Evolutionary conservation across 1,284 basidiomycete species (phyloP), one percentile per base, ranked within the genome.

Genomic region (Sanguinoderma infundibulare): DNA sequence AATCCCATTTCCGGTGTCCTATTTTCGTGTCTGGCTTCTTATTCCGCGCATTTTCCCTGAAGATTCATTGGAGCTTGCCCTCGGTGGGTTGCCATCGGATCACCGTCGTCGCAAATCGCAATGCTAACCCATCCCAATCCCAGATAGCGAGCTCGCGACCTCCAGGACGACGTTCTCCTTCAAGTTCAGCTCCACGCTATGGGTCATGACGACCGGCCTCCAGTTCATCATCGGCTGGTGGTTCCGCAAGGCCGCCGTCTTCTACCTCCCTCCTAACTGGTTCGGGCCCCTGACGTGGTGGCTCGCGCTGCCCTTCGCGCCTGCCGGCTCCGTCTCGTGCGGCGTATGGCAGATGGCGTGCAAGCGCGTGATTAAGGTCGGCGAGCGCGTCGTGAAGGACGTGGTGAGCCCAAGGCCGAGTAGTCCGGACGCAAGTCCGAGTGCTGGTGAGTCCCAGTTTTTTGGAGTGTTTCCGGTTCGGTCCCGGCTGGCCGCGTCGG

Each of bases 291-390:
- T 94, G 34, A 86, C 82, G 2, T 96, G 94, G 94, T 87, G 91
- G 77, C 77, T 98, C 59, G 83, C 89, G 7, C 81, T 95, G 62
- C 94, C 94, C 53, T 94, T 92, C 67, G 94, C 93, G 34, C 93
- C 93, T 0, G 80, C 70, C 91, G 95, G 95, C 20, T 91, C 94
- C 15, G 89, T 98, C 63, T 94, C 92, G 67, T 92, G 94, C 46
- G 92, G 90, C 0, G 85, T 94, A 36, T 98, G 95, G 95, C 91
- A 94, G 68, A 92, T 96, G 84, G 90, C 93, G 6, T 95, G 94
- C 77, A 87, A 85, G 68, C 82, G 92, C 55, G 90, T 94, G 20
- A 82, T 96, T 63, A 82, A 84, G 63, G 81, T 89, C 8, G 81
- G 85, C 40, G 91, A 92, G 73, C 82, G 85, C 36, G 80, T 90